phyloP scores from a whole-genome alignment of 139 green algal species.

The Chlorokybus atmophyticus region DNA sequence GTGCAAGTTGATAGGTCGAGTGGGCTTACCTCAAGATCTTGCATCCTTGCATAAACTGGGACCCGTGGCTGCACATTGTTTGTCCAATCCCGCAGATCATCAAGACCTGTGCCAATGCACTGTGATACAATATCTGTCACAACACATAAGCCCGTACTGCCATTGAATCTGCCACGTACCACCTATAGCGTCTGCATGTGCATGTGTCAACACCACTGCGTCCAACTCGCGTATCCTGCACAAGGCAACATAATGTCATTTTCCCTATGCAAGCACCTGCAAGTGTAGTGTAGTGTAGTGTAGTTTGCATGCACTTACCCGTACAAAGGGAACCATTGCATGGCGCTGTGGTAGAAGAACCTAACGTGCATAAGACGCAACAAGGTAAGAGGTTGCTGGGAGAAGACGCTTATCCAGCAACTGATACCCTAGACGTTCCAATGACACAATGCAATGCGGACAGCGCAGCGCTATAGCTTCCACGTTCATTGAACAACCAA shows the following conservation, averaged over 20 bases:
- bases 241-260: not conserved
- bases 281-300: not conserved
- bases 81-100: constrained; percentile 24
- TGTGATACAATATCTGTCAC: too few species aligned
- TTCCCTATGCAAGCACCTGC: not conserved
- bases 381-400: too few species aligned
- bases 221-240: constrained; percentile 22
- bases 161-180: constrained; percentile 5
- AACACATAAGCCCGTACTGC: too few species aligned
- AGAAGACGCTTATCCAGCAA: too few species aligned
- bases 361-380: too few species aligned
- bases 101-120: constrained; percentile 6
- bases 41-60: constrained; percentile 1
- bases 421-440: too few species aligned
- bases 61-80: constrained; percentile 23
- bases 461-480: too few species aligned
- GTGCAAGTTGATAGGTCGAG: too few species aligned
- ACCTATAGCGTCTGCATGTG: constrained; percentile 28
- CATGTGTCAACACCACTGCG: constrained; percentile 25
- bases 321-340: constrained; percentile 25
- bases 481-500: too few species aligned
- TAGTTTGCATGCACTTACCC: constrained; percentile 5
- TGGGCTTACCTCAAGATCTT: constrained; percentile 13
- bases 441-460: too few species aligned
- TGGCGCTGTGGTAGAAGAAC: constrained; percentile 31